Base-by-base conservation (phyloP, 78 protist genomes). In the Planoprotostelium fungivorum region DNA sequence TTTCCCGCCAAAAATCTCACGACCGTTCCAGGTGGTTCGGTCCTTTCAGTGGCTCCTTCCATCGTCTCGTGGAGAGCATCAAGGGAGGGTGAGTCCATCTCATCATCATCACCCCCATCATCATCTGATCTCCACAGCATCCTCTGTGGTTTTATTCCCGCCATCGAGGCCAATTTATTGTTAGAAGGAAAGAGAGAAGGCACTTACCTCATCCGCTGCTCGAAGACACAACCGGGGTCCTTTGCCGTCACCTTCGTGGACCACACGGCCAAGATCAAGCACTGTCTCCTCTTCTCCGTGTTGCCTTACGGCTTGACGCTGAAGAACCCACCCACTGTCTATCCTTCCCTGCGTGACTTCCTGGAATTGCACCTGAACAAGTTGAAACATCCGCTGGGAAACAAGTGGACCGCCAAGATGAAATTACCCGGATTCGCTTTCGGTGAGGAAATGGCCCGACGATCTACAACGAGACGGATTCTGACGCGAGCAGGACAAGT, bases 171-270 rank as follows among this genome's bases (percentile, higher is more conserved):
- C 85, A 88, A 86, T 0, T 83, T 63, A 36, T 37, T 93, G 23
- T 63, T 92, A 36, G 91, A 92, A 29, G 84, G 51, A n/a, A 90
- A 93, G 73, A 38, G 63, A 36, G 38, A 51, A 29, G 95, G 95
- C 37, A 36, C 87, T 29, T 93, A 90, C 88, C 36, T 93, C 16
- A 90, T 93, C 73, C 34, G 95, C n/a, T 93, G 87, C 38, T 88
- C 92, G 37, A 93, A 93, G 38, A 93, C 95, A 29, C 85, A 83
- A 34, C 91, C 92, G 0, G 95, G 95, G 38, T 92, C 95, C n/a
- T 93, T 93, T 36, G 95, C 95, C 29, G 90, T 93, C 1, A 93
- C 95, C 23, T 93, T 93, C 86, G 91, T 93, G 0, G 95, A 93
- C 38, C 25, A 85, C 0, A 37, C 91, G 0, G 36, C 29, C 37